Conservation (phyloP, 345 rosid species). For the Streptanthus diversifolius region DNA sequence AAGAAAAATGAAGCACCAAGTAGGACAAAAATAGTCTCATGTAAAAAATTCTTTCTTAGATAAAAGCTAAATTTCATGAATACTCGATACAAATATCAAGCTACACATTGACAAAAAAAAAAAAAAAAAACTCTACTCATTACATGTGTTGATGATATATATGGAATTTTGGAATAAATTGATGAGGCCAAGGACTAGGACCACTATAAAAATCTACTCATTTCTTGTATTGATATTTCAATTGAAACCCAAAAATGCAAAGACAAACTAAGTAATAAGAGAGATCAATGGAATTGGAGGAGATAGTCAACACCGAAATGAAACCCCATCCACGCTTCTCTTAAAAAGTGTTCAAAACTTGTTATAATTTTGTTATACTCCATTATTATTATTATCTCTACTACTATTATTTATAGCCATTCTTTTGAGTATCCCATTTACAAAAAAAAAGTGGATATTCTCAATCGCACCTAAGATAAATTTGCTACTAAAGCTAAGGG, state of each 20-base stretch:
- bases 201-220: constrained; percentile 36
- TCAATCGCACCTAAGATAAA: background rate
- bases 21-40: background rate
- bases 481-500: constrained; percentile 7
- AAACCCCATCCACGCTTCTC: constrained; percentile 28
- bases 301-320: constrained; percentile 53
- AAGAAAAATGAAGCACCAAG: background rate
- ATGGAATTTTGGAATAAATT: constrained; percentile 5
- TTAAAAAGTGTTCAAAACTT: constrained; percentile 31
- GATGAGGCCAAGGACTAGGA: constrained; percentile 38
- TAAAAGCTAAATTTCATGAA: background rate
- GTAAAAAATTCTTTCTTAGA: background rate
- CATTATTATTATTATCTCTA: constrained; percentile 18
- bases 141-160: constrained; percentile 30
- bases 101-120: constrained; percentile 4
- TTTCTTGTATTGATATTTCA: constrained; percentile 34
- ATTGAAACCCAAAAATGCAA: constrained; percentile 28
- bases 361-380: constrained; percentile 31
- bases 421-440: constrained; percentile 12
- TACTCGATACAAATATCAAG: constrained; percentile 13
- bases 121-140: constrained; percentile 8
- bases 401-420: constrained; percentile 22
- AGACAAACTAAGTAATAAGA: constrained; percentile 27
- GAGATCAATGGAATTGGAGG: constrained; percentile 22
- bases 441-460: no score